Base-by-base conservation (phyloP, 257 asterid species). In the Plantago ovata region DNA sequence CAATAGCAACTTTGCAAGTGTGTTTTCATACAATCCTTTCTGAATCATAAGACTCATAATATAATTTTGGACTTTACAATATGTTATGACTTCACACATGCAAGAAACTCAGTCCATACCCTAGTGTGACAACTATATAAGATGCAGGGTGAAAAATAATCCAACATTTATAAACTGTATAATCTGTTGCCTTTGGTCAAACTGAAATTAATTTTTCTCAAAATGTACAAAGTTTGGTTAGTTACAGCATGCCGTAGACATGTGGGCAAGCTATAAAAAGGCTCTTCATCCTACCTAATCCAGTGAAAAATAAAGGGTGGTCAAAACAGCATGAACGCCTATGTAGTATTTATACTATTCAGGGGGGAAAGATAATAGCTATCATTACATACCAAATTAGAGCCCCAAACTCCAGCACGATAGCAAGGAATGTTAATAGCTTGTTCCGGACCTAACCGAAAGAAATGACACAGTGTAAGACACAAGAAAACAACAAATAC, bases 351-450 rank as follows among this genome's bases (percentile, higher is more conserved):
- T n/a, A n/a, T n/a, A n/a, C n/a, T n/a, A n/a, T 28, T 28, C 36
- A 28, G 36, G 4, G 36, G 7, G 7, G 7, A 28, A 28, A 28
- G 36, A 3, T 3, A 28, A 28, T 28, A 3, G 7, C n/a, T 28
- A 28, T 28, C 36, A 28, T 28, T 8, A 57, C 75, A 33, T 77
- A 92, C 98, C 98, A 92, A 59, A 88, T 74, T 64, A 92, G 95
- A 51, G 98, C 96, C 68, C 94, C 94, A 66, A 92, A 84, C 79
- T 92, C 97, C 69, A 92, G 63, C 54, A 84, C 33, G 52, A 92
- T 84, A 22, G 85, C 95, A 65, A 92, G 76, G 62, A 92, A 80
- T 0, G 98, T 92, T 76, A 92, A 70, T 45, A 92, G 77, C 84
- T 88, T 85, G 82, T 84, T 92, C 69, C 84, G 82, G 50, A 88